Percentiles rank a stretch among this genome's conserved stretches.
Conservation (phyloP, 164 flowering plant genomes). For the Chloranthus sessilifolius region DNA sequence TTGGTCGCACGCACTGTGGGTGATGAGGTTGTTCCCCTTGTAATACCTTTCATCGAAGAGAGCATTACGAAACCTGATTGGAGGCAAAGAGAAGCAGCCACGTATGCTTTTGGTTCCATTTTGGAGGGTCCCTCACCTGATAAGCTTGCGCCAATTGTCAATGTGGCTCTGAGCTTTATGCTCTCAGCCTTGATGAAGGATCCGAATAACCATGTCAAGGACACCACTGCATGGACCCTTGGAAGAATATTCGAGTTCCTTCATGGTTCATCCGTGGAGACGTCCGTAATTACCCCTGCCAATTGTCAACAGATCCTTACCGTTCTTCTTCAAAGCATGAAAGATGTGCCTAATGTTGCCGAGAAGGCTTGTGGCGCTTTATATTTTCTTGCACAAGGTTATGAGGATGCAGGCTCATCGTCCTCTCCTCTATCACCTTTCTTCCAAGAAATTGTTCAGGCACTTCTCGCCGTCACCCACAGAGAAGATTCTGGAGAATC, state of each 20-base stretch:
- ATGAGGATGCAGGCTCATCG: slow-evolving; percentile 36
- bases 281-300: slow-evolving; percentile 41
- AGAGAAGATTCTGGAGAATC: slow-evolving; percentile 64
- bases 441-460: slow-evolving; percentile 53
- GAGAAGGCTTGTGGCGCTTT: slow-evolving; percentile 70
- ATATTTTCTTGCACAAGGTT: slow-evolving; percentile 66
- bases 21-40: slow-evolving; percentile 61
- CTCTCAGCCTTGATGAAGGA: slow-evolving; percentile 47
- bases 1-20: slow-evolving; percentile 60
- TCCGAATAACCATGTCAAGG: slow-evolving; percentile 60
- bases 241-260: slow-evolving; percentile 61
- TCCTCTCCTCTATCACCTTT: slow-evolving; percentile 47
- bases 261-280: slow-evolving; percentile 48
- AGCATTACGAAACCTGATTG: slow-evolving; percentile 59
- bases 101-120: slow-evolving; percentile 66
- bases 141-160: slow-evolving; percentile 43
- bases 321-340: slow-evolving; percentile 56
- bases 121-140: slow-evolving; percentile 61
- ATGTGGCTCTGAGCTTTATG: slow-evolving; percentile 52
- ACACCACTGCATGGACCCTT: slow-evolving; percentile 66
- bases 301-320: slow-evolving; percentile 49
- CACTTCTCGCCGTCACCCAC: slow-evolving; percentile 47
- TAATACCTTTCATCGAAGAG: slow-evolving; percentile 58
- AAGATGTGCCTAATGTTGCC: slow-evolving; percentile 61
- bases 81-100: slow-evolving; percentile 66